A percentile compares a stretch with the other conserved stretches of the same genome.
phyloP scores from a whole-genome alignment of 2,329 filamentous ascomycete species.

The Ceratocystis colombiana region DNA sequence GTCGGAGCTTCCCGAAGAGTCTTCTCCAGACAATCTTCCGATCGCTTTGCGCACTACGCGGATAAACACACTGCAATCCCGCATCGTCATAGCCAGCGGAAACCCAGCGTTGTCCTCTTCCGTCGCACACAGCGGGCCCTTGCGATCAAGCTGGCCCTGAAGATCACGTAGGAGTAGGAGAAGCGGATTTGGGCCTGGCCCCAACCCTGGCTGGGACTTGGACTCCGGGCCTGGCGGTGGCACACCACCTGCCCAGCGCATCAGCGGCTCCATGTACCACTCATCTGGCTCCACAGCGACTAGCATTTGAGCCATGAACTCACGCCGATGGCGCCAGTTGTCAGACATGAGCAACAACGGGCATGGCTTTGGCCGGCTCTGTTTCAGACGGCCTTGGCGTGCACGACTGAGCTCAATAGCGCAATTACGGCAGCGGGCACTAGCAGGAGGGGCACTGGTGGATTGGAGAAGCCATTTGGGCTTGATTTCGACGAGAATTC shows the following conservation, averaged over 20 bases:
- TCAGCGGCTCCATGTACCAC: conserved; percentile 25
- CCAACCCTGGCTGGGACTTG: too few relatives aligned
- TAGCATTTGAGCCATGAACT: conserved; percentile 34
- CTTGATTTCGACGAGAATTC: conserved; percentile 59
- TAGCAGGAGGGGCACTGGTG: conserved; percentile 53
- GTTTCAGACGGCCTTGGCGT: conserved; percentile 31
- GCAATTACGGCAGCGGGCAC: conserved; percentile 64
- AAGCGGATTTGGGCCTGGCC: conserved; percentile 29
- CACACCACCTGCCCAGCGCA: conserved; percentile 24
- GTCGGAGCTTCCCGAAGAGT: neutral
- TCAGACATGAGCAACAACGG: conserved; percentile 38
- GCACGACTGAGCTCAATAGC: conserved; percentile 42
- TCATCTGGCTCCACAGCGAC: conserved; percentile 23
- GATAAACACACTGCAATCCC: conserved; percentile 68
- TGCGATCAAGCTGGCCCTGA: conserved; percentile 38
- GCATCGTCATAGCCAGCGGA: conserved; percentile 64
- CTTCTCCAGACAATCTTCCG: too few relatives aligned
- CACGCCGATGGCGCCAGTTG: conserved; percentile 34
- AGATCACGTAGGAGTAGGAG: conserved; percentile 33
- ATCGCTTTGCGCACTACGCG: conserved; percentile 37
- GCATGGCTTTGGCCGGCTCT: conserved; percentile 49
- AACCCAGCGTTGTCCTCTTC: conserved; percentile 40
- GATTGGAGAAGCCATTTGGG: conserved; percentile 77
- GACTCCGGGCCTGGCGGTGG: conserved; percentile 4
- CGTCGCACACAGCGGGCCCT: conserved; percentile 37